Evolutionary conservation across 2,329 filamentous ascomycete species (phyloP).

Genomic region (Colletotrichum gloeosporioides): DNA sequence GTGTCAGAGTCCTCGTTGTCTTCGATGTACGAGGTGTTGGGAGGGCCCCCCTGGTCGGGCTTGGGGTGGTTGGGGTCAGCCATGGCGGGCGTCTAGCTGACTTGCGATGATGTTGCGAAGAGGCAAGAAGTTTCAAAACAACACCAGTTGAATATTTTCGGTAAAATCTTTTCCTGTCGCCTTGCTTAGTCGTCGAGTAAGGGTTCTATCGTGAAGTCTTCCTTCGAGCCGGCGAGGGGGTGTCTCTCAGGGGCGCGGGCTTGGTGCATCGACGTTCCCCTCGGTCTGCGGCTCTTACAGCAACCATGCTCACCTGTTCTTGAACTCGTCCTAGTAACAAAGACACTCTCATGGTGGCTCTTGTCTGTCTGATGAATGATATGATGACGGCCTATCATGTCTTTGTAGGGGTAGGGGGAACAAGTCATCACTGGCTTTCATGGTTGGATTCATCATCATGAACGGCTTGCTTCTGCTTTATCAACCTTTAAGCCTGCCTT

Average conservation of each 20-base stretch:
- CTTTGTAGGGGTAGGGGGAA: background rate
- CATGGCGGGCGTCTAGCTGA: background rate
- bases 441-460: background rate
- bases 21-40: background rate
- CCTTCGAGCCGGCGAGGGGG: background rate
- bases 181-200: background rate
- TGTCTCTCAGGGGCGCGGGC: background rate
- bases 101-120: background rate
- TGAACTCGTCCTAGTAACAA: rapidly evolving
- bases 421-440: background rate
- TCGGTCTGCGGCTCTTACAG: background rate
- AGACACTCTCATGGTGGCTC: background rate
- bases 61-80: background rate
- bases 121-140: background rate
- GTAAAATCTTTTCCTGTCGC: rapidly evolving
- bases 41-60: background rate
- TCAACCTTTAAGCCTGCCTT: background rate
- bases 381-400: rapidly evolving
- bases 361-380: background rate
- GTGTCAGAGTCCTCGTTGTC: background rate
- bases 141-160: background rate
- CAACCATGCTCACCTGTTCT: background rate
- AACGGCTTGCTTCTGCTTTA: background rate
- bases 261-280: background rate
- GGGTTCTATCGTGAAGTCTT: background rate